Base-by-base conservation (phyloP, 176 grass and related monocot genomes). In the Musa beccarii region DNA sequence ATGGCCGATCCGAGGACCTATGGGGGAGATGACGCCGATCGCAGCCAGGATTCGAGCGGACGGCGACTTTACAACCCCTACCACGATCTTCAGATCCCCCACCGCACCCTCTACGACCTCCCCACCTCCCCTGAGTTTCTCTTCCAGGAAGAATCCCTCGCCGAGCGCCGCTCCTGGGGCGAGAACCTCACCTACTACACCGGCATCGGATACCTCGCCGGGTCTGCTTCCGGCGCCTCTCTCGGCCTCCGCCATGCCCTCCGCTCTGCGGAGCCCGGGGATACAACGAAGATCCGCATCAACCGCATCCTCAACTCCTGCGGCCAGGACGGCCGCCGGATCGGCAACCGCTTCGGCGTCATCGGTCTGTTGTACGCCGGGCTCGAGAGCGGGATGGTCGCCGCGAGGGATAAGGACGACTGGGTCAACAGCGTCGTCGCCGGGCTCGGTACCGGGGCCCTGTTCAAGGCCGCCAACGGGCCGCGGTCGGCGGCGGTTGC, bases 51-150 rank as follows among this genome's bases (percentile, higher is more conserved):
- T 28, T 63, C 71, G 2, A 43, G 52, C 7, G 52, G 21, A 1
- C 75, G 82, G 9, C 82, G 84, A 20, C 12, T 66, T 69, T 87
- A 87, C 86, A 73, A 77, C 17, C 87, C 83, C 49, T 82, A 86
- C 55, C 81, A 82, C 19, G 72, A 78, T 63, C 84, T 89, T 53
- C 76, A 69, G 70, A 82, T 86, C 67, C 88, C 83, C 2, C 53
- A 73, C 76, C 72, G 73, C n/a, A 57, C 64, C 56, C 74, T 96
- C 50, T 89, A 96, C 79, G 89, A 96, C 53, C 79, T 88, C 69
- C 83, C 89, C 51, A 92, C 92, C 73, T 89, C 92, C 20, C 89
- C 85, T 52, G 89, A 96, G 78, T 87, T 83, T 43, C 81, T 96
- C 49, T 96, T 92, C 85, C 57, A 78, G 64, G 87, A 89, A 49